Conservation (phyloP, 1,284 basidiomycete genomes). For the Schizophyllum commune region DNA sequence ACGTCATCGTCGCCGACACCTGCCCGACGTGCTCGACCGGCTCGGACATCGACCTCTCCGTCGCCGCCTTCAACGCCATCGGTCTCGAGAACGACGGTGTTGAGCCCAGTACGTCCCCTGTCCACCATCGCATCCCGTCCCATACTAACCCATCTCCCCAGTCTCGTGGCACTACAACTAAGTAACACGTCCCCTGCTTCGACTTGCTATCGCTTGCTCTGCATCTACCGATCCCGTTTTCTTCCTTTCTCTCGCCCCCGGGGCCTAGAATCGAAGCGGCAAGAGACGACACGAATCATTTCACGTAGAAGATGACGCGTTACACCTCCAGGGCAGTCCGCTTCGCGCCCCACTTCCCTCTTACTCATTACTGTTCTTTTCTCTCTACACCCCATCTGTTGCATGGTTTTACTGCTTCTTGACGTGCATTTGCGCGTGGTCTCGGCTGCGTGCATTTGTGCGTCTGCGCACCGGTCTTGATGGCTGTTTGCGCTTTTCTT, state of each 20-base stretch:
- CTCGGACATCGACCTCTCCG: background rate
- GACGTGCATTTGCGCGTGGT: background rate
- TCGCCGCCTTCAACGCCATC: background rate
- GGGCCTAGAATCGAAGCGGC: background rate
- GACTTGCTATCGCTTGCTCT: background rate
- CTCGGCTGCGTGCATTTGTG: background rate
- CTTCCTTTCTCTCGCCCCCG: background rate
- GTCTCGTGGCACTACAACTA: background rate
- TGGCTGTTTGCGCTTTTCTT: background rate
- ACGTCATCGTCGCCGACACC: conserved; percentile 65
- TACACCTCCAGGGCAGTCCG: background rate
- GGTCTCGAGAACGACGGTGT: background rate
- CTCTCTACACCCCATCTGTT: background rate
- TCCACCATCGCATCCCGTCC: background rate
- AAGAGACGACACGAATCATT: background rate
- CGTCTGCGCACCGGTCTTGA: background rate
- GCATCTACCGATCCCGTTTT: background rate
- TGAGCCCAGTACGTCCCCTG: background rate
- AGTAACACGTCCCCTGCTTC: background rate
- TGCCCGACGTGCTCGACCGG: conserved; percentile 69
- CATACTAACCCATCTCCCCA: background rate
- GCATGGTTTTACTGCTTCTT: background rate
- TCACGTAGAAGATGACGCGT: background rate
- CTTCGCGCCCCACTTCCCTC: background rate
- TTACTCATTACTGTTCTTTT: background rate